Conservation (phyloP, 2,329 filamentous ascomycete species). For the Fusarium nurragi region DNA sequence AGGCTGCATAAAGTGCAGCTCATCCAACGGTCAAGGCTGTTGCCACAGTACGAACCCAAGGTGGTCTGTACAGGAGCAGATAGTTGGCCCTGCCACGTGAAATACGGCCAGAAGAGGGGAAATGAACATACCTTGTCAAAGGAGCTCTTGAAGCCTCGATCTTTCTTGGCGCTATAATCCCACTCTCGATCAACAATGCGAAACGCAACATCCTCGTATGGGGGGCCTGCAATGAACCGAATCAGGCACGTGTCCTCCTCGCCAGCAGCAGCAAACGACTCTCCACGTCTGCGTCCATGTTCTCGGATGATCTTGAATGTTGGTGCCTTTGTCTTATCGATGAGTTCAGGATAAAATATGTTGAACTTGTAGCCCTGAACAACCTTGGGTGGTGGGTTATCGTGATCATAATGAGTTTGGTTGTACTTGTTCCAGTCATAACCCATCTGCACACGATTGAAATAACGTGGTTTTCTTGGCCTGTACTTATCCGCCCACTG, state of each 20-base stretch:
- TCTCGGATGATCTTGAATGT: constrained; percentile 97
- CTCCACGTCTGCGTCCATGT: constrained; percentile 85
- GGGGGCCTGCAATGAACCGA: constrained; percentile 91
- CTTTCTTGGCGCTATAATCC: constrained; percentile 97
- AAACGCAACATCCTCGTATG: constrained; percentile 97
- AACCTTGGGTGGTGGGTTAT: constrained; percentile 96
- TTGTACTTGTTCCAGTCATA: constrained; percentile 99
- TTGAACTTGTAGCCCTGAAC: constrained; percentile 99
- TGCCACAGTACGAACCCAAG: constrained; percentile 13
- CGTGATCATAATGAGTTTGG: constrained; percentile 98
- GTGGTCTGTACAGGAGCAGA: constrained; percentile 26
- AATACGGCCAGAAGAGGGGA: constrained; percentile 13
- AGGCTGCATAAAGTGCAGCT: constrained; percentile 21
- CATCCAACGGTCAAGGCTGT: constrained; percentile 15
- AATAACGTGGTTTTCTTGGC: constrained; percentile 93
- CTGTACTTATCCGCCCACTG: constrained; percentile 87
- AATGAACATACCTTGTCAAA: constrained; percentile 86
- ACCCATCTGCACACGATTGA: constrained; percentile 98
- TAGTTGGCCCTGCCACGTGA: constrained; percentile 20
- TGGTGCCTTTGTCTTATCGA: constrained; percentile 92
- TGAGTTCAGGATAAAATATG: constrained; percentile 97
- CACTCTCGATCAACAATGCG: constrained; percentile 98
- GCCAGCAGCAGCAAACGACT: constrained; percentile 91
- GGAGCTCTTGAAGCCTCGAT: constrained; percentile 93
- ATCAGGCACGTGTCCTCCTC: constrained; percentile 98